Base-by-base conservation (phyloP, 139 green algal genomes). In the Closterium sp. region DNA sequence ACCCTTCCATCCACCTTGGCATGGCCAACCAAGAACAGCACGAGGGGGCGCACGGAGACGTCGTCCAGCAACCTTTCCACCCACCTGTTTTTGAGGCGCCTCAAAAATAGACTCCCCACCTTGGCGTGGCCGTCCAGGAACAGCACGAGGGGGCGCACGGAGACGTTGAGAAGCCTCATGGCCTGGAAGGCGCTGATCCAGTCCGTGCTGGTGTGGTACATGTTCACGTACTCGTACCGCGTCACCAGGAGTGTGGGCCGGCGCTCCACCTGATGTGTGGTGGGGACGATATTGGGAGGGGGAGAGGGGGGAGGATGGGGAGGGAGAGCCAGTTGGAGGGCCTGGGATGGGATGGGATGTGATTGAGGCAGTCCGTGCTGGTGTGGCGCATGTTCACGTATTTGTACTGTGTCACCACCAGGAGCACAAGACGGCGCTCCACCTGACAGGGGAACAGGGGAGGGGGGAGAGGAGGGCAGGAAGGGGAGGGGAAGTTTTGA, bases 181-280 rank as follows among this genome's bases (percentile, higher is more conserved):
- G 89, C 84, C 2, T 33, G 16, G 5, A 89, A 69, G 69, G 69
- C 89, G 10, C 33, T 69, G 16, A 89, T n/a, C 89, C 89, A 91
- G 84, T 91, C 89, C 25, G 89, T 91, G 30, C 31, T 84, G 34
- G 89, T 91, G 89, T 91, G 89, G 66, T 89, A 91, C 16, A 91
- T 6, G 66, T 91, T 91, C 25, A 43, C 89, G 34, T 91, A 91
- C 30, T 91, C 89, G 89, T 88, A 91, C 3, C 89, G 89, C 35
- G 89, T 81, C 30, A 91, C 89, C 8, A 91, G 31, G 9, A 91
- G 30, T 8, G 34, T 32, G 5, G 89, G 69, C 35, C 89, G 28
- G 2, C 5, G 21, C n/a, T 89, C 36, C 31, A 88, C 69, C 89
- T 91, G 89, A 7, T 7, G 38, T 66, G 38, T 5, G 38, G 38